Evolutionary conservation across 805 yeast genomes (phyloP), one percentile per base, ranked within the genome.

Genomic region (Nakazawaea anatomiae): DNA sequence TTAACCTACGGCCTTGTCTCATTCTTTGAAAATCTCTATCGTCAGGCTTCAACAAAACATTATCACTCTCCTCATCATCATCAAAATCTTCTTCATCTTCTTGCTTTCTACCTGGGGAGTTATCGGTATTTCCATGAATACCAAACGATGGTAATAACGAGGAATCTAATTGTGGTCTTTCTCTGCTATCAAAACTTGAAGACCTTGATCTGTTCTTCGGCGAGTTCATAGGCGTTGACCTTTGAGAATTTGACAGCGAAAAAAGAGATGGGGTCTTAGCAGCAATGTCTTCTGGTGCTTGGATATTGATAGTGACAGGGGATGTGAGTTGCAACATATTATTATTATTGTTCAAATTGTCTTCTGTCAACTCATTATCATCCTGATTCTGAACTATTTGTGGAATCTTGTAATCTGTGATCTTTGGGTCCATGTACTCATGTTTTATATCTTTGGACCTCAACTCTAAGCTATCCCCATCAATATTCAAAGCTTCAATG

Each of bases 181-280:
- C 59, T 47, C 61, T 63, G 29, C 64, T 65, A 30, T 51, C 54
- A 6, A 56, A 56, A 36, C 69, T 63, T 27, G 60, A 61, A 0
- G 69, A 59, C 46, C 73, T 56, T 3, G 71, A 59, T 41, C 70
- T 61, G 9, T 53, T 54, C 8, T 47, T 49, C 2, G 73, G 73
- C 0, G 77, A 64, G 42, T 73, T 68, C 44, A 57, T 54, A 39
- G 62, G 58, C 5, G 74, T 64, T 1, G 70, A 60, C 35, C 52
- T 54, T 31, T 42, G 51, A 4, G 51, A 48, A 44, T 65, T 61
- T 1, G 85, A 76, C 52, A 76, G 73, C 46, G 80, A 73, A 61
- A 82, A 81, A 12, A 82, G 62, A 0, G 85, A 80, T 0, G 85
- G 85, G 0, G 84, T 80, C 40, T 65, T 68, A 4, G 74, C 74